Evolutionary conservation across 306 rosid genomes (phyloP), one percentile per base, ranked within the genome.

Genomic region (Vigna radiata): DNA sequence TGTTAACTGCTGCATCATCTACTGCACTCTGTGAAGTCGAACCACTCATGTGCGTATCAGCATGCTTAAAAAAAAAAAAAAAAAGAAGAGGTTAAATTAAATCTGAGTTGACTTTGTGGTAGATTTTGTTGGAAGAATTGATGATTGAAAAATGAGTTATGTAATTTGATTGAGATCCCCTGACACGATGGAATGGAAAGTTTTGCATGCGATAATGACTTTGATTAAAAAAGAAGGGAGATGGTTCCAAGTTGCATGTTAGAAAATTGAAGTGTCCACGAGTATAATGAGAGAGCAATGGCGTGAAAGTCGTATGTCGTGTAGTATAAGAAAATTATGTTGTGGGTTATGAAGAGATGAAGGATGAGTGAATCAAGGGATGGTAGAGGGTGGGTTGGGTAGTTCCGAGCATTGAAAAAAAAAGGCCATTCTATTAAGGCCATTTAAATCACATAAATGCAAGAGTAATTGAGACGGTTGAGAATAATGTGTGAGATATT

Each of bases 391-490:
- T 88, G 79, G 88, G 84, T 88, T 87, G 91, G 91, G 97, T 87
- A 80, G 96, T 85, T 90, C 87, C 83, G 60, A 75, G 91, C 91
- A 89, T 89, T 90, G 87, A 82, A 88, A 85, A 77, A 77, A 81
- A 83, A 83, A 85, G 84, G 76, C 27, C 53, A 77, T 86, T 83
- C 83, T 86, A 87, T 90, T 91, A 88, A 84, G 90, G 78, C 88
- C 88, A 90, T 89, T 90, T 83, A 89, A 87, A 88, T 77, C 90
- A 82, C 87, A 88, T 92, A 89, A 92, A 90, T 92, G 97, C 94
- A 81, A 77, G 85, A 92, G 92, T 90, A 92, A 92, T 87, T 90
- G 96, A 89, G 87, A 85, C 96, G 59, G 94, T 90, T 92, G 97
- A 86, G 89, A 87, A 83, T 86, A 76, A 90, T 85, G 91, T 83